These are phyloP conservation scores for Arthrocladium fulminans DNA, from an alignment of 2,329 filamentous ascomycete genomes.

Conservation along the genomic window DNA sequence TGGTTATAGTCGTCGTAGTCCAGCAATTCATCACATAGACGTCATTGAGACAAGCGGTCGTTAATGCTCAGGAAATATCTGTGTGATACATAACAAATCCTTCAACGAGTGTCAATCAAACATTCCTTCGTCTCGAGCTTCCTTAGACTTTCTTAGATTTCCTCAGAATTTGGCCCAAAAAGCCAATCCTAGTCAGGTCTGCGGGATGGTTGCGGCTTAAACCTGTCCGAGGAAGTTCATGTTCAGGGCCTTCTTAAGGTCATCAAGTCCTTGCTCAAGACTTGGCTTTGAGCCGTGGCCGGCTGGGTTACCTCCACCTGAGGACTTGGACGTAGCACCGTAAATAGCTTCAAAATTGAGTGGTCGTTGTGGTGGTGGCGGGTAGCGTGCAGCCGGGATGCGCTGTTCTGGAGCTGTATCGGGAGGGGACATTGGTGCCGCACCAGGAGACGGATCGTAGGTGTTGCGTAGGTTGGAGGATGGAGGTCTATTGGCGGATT, in stretches of 20 bases:
- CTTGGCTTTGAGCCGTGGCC: slow-evolving; percentile 27
- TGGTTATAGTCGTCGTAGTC: too few relatives aligned
- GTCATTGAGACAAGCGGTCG: too few relatives aligned
- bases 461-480: slow-evolving; percentile 1
- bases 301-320: slow-evolving; percentile 19
- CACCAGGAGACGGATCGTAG: background rate
- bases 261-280: slow-evolving; percentile 40
- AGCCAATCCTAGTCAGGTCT: too few relatives aligned
- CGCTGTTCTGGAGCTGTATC: slow-evolving; percentile 14
- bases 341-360: slow-evolving; percentile 7
- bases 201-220: background rate
- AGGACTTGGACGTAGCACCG: slow-evolving; percentile 9
- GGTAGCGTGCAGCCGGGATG: slow-evolving; percentile 14
- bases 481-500: background rate
- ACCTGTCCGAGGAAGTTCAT: slow-evolving; percentile 21
- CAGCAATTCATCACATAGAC: too few relatives aligned
- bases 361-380: slow-evolving; percentile 3
- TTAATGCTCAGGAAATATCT: background rate
- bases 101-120: background rate
- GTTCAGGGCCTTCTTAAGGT: slow-evolving; percentile 40
- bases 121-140: background rate
- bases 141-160: background rate
- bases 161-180: too few relatives aligned
- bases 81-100: background rate
- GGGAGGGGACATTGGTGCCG: slow-evolving; percentile 10